phyloP scores from a whole-genome alignment of 169 alveolate species.

The Perkinsus marinus region DNA sequence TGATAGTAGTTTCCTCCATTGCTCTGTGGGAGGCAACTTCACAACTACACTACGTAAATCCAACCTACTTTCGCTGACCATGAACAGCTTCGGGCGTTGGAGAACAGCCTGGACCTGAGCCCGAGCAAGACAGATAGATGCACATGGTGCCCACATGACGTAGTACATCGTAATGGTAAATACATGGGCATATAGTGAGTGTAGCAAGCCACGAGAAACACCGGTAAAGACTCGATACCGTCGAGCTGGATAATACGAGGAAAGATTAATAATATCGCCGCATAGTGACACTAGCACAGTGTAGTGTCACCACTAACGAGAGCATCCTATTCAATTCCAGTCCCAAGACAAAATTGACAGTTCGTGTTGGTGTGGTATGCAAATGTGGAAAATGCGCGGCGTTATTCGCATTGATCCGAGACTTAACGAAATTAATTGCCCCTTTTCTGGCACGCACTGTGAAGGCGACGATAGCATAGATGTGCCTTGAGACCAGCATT shows the following conservation, averaged over 20 bases:
- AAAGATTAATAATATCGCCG: too few species aligned
- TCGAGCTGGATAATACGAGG: background rate
- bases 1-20: background rate
- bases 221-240: background rate
- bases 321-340: too few species aligned
- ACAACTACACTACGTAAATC: background rate
- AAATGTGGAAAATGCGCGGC: too few species aligned
- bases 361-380: too few species aligned
- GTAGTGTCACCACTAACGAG: too few species aligned
- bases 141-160: background rate
- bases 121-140: background rate
- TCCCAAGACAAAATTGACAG: too few species aligned
- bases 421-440: too few species aligned
- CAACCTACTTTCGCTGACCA: background rate
- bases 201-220: background rate
- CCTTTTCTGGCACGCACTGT: too few species aligned
- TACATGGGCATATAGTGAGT: background rate
- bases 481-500: too few species aligned
- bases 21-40: background rate
- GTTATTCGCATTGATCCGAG: too few species aligned
- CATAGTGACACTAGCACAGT: too few species aligned
- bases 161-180: background rate
- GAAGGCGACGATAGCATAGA: too few species aligned
- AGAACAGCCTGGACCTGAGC: background rate
- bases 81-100: background rate